Percentiles rank a stretch among this genome's conserved stretches.
Conservation (phyloP, 148 eudicot genomes). For the Fagopyrum tataricum region DNA sequence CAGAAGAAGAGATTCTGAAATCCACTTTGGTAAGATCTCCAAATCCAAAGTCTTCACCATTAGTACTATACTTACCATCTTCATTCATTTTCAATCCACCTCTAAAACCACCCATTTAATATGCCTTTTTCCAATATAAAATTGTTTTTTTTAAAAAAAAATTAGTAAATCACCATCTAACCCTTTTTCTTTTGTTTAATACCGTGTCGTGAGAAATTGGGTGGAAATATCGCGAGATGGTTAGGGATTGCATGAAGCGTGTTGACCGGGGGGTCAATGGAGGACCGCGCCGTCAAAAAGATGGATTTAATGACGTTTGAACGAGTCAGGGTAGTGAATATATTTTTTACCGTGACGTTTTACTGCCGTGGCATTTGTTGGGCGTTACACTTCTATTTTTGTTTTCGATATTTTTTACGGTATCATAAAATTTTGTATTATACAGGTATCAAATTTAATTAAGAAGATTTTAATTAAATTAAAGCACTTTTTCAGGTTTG, state of each 20-base stretch:
- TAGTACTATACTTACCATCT: not conserved
- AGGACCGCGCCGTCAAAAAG: not conserved
- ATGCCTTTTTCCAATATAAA: too few relatives aligned
- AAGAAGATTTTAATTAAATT: too few relatives aligned
- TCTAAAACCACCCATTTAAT: not conserved
- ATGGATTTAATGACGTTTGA: not conserved
- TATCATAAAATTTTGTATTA: too few relatives aligned
- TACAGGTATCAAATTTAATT: too few relatives aligned
- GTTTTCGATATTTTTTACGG: too few relatives aligned
- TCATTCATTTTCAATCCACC: slow-evolving; percentile 20
- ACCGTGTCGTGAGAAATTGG: not conserved
- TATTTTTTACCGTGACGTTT: not conserved
- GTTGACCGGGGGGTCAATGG: not conserved
- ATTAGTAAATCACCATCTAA: not conserved
- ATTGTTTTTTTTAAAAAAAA: too few relatives aligned
- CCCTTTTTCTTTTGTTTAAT: not conserved
- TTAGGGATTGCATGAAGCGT: not conserved
- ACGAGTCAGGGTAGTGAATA: not conserved
- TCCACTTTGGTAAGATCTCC: slow-evolving; percentile 35
- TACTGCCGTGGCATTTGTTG: not conserved
- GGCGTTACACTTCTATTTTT: too few relatives aligned
- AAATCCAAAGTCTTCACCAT: slow-evolving; percentile 2
- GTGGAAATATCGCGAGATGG: too few relatives aligned
- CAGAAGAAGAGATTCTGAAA: slow-evolving; percentile 22
- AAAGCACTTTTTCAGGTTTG: too few relatives aligned